Base-by-base conservation (phyloP, 1,284 basidiomycete genomes). In the Sanghuangporus weigelae region DNA sequence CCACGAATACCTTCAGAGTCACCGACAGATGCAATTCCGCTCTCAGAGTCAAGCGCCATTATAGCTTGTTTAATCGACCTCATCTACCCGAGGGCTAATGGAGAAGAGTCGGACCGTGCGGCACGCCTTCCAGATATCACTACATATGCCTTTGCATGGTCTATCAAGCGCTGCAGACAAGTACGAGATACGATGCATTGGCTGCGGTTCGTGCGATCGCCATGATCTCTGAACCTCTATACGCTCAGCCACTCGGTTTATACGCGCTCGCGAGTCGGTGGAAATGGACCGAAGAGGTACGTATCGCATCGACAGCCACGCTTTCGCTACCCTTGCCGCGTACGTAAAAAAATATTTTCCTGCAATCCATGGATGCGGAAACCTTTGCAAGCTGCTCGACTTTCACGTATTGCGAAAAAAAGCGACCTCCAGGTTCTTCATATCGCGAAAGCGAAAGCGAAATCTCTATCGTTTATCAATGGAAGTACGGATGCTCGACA, bases 231-330 rank as follows among this genome's bases (percentile, higher is more conserved):
- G 35, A 46, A 3, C 10, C 60, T 5, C n/a, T 63, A 10, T 36
- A 38, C 7, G 36, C 3, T 2, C 7, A 51, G 5, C 42, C 57
- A 26, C 46, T 66, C 14, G 39, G 50, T 7, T 42, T 63, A 7
- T 66, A 63, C 23, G 65, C 62, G 11, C 11, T 66, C 10, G 65
- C 62, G 7, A 60, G 49, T 35, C 61, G 53, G 14, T 63, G 50
- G 39, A 39, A 60, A 7, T 66, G 62, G 65, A 11, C 38, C 5
- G 65, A 63, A 12, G 49, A 50, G 35, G 62, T 57, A n/a, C 7
- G 42, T 14, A 21, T 53, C n/a, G 62, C 62, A 40, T 59, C 58
- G 7, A 58, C 62, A 8, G 50, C 26, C 12, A 63, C 58, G n/a
- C 62, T 59, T n/a, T 12, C 19, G 6, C 1, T 12, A 14, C 46